Evolutionary conservation across 192 early-diverging fungal species (phyloP), one percentile per base, ranked within the genome.

Genomic region (Podila epicladia): DNA sequence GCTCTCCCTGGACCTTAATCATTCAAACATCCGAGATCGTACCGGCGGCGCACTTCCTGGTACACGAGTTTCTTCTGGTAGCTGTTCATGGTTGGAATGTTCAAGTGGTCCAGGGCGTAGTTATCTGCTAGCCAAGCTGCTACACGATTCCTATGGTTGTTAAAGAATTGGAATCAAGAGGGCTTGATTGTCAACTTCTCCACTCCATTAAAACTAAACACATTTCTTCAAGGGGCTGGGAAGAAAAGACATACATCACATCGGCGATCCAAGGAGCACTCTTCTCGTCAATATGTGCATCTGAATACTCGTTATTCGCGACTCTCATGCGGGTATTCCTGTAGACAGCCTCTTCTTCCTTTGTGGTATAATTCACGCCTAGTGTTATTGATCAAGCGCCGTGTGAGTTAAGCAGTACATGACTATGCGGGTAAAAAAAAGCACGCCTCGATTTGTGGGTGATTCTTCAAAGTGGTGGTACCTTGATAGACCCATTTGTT

Each of bases 401-500:
- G 5, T 6, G 13, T 45, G 35, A 63, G 41, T 41, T 26, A 45
- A 45, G 0, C 12, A n/a, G 15, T 15, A 4, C 12, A 13, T 12
- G 41, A 5, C 2, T 17, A 5, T 31, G 9, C n/a, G 24, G 31
- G 38, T 9, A 26, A 26, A 9, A 26, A 9, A 24, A n/a, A 37
- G 33, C 33, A 9, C 9, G n/a, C 11, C 13, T 45, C 4, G 41
- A 12, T 15, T 17, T 9, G 12, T 45, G 12, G 41, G 4, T 45
- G 13, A 37, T 37, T 37, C 41, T 45, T 45, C 13, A 1, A 45
- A 13, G 12, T 45, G 41, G 17, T 4, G 41, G 41, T 89, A 62
- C 96, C 95, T 65, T 87, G 72, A 32, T 85, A 84, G 37, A 96
- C 86, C 86, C 94, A 93, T 68, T 95, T 95, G 85, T 97, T 96